Evolutionary conservation across 495 filamentous ascomycete species (phyloP), one percentile per base, ranked within the genome.

Genomic region (Hypoxylon trugodes): DNA sequence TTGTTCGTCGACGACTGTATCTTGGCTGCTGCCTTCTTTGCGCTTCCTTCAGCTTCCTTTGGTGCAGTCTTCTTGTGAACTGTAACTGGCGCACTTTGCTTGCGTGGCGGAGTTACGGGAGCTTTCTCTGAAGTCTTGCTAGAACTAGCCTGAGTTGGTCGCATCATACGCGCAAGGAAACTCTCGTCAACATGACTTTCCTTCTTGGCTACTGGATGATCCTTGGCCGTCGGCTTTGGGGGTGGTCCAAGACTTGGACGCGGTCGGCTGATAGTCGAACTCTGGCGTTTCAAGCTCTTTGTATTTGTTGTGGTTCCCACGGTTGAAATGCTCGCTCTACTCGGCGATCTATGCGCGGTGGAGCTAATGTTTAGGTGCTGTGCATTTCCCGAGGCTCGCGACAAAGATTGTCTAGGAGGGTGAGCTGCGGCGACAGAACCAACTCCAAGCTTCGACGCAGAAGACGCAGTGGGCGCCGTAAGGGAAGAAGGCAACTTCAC

Each of bases 161-260:
- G 86, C 91, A 92, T 96, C 93, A 97, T 96, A 54, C 93, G 81
- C 6, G 90, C 91, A 12, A 97, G 80, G 76, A 97, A 97, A 2
- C 88, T 76, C 50, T 92, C 89, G 66, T 90, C 87, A 2, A 88
- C 80, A 1, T 85, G 71, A 49, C 69, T 72, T 32, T 81, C 78
- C 41, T 69, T 78, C 58, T 76, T 79, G 2, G 63, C 54, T 3
- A 70, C 56, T 1, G 78, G 74, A 16, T 79, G 72, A 10, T 84
- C 78, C 68, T 77, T 70, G 12, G 69, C 54, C 24, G 66, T 13
- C 53, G 69, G 71, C 48, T 81, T 80, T 9, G 82, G 81, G 16
- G 82, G 82, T 9, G 70, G 78, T 6, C 82, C 82, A 13, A 84
- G 57, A 47, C 82, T 83, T 1, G 82, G 81, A 38, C 82, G 76